Base-by-base conservation (phyloP, 176 grass and related monocot genomes). In the Ensete ventricosum region DNA sequence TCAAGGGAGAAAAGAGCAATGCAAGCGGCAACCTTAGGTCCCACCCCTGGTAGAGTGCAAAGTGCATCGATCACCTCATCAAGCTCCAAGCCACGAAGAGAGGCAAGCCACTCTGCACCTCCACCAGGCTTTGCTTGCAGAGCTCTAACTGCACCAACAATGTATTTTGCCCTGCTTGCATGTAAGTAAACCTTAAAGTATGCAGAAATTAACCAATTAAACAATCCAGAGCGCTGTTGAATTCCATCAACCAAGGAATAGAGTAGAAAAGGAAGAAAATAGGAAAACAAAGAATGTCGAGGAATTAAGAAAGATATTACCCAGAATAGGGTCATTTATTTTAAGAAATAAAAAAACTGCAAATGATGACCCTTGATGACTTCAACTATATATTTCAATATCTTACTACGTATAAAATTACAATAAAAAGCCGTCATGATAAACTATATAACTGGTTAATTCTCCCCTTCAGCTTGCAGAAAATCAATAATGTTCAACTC, bases 1-100 rank as follows among this genome's bases (percentile, higher is more conserved):
- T 98, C 88, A 34, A 98, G 90, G 49, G 95, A 98, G 84, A 98
- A 98, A 19, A 98, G 83, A 72, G 88, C 88, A 81, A 98, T 89
- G 77, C 88, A 98, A 58, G 95, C 85, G 70, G 95, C 95, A 63
- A 98, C 90, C 84, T 93, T 93, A 34, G 95, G 90, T 48, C 95
- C 90, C 63, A 98, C 95, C 64, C 95, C 95, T 14, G 88, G 90
- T 51, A 98, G 82, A 74, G 82, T 93, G 72, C 95, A 98, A 82
- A 98, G 95, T 9, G 86, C 86, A n/a, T 89, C 84, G 43, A 98
- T 86, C 76, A 91, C 90, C 73, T 86, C 79, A 3, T 72, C 60
- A 80, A 93, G 86, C 29, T 98, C 88, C 69, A 64, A 79, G 14
- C 71, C 57, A 59, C 88, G 84, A 52, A 94, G 67, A 67, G 88